Evolutionary conservation across 1,139 yeast genomes (phyloP), one percentile per base, ranked within the genome.

Genomic region (Magnusiomyces fungicola): DNA sequence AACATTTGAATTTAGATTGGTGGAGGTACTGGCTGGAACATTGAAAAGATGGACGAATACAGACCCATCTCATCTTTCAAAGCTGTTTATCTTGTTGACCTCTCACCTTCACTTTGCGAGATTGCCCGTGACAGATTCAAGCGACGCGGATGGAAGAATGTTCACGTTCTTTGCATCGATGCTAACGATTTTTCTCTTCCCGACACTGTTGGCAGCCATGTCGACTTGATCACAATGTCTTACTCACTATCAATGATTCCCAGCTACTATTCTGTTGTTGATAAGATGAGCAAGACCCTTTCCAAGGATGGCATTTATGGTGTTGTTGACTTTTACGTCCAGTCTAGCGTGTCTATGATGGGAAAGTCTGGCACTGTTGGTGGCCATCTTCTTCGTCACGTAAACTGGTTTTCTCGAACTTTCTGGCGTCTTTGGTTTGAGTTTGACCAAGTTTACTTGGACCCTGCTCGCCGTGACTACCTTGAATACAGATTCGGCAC

Each of bases 381-480:
- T 48, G 94, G 94, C 7, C 70, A 80, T 56, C 74, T 75, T 30
- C 76, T 79, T 58, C 74, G 94, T 62, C 83, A 83, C 62, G 81
- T 79, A 55, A 82, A 88, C 37, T 85, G 94, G 94, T 56, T 82
- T 50, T 73, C 79, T 49, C 73, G 95, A 63, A 83, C 86, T 42
- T 85, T 85, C 63, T 85, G 95, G 95, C 75, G 89, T 62, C 71
- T 82, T 49, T 85, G 95, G 95, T 85, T 85, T 66, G 95, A 85
- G 66, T 83, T 84, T 50, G 95, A 85, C 65, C 77, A 82, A 56
- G 95, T 85, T 2, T 83, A 79, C 59, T 73, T 85, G 58, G 95
- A 85, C 62, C 81, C 89, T 37, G 75, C 89, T 5, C 79, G 95
- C 68, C 78, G 95, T 69, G 88, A 83, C 61, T 85, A 84, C 66